These are phyloP conservation scores for Citrus reticulata DNA, from an alignment of 345 rosid genomes.

Conservation along the genomic window DNA sequence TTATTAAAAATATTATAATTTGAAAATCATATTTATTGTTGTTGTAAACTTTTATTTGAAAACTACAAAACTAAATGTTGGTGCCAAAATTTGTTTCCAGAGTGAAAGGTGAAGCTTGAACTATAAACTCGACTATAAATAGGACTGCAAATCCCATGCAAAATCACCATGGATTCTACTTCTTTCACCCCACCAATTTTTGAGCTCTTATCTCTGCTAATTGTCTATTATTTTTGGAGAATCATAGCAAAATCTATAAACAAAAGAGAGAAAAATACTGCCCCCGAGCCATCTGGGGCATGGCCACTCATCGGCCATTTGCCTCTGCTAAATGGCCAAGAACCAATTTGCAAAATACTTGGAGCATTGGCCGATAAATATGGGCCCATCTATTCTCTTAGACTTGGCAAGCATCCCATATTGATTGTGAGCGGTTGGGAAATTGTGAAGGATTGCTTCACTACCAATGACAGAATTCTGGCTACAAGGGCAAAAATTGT, in stretches of 20 bases:
- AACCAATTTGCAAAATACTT: slow-evolving; percentile 37
- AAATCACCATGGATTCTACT: slow-evolving; percentile 3
- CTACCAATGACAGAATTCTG: slow-evolving; percentile 46
- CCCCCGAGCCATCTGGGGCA: slow-evolving; percentile 51
- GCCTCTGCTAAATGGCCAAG: slow-evolving; percentile 35
- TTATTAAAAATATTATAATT: too few species aligned
- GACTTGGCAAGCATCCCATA: slow-evolving; percentile 34
- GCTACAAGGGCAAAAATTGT: slow-evolving; percentile 53
- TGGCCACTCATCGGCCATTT: slow-evolving; percentile 70
- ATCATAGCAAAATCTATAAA: background rate
- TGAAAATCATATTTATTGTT: too few species aligned
- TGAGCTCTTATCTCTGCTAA: background rate
- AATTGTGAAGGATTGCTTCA: slow-evolving; percentile 42
- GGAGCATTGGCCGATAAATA: slow-evolving; percentile 42
- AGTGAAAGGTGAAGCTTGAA: too few species aligned
- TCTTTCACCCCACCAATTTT: background rate
- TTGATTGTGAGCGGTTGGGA: slow-evolving; percentile 47
- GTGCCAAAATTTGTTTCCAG: too few species aligned
- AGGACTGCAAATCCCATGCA: background rate
- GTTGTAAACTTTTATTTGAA: too few species aligned
- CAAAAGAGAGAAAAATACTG: background rate
- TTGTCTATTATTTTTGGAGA: slow-evolving; percentile 9
- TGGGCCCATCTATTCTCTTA: slow-evolving; percentile 58
- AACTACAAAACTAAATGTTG: too few species aligned
- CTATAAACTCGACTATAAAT: background rate